Base-by-base conservation (phyloP, 176 grass and related monocot genomes). In the Oryza rufipogon region DNA sequence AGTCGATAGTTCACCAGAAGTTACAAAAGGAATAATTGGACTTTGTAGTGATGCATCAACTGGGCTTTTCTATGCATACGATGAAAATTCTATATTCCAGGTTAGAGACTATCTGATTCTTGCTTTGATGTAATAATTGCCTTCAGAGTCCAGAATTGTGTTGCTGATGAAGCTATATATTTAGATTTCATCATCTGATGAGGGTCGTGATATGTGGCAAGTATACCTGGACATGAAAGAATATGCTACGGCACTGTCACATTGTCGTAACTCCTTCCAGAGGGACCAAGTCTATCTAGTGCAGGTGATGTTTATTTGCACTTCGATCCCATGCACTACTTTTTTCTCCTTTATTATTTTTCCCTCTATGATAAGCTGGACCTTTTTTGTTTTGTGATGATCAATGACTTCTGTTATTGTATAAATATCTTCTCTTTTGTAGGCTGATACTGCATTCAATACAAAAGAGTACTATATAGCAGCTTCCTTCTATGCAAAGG, bases 31-130 rank as follows among this genome's bases (percentile, higher is more conserved):
- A 83, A 95, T 92, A 15, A 92, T 98, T 80, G 96, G 89, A 64
- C 87, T 98, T 63, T 98, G 96, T 83, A 92, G 96, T 54, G 96
- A 98, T 90, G 80, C 96, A 70, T 93, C 93, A 68, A 89, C 96
- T 64, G 86, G 91, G 87, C 64, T 98, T 66, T 94, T 98, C 70
- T 98, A 94, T 89, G 96, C 93, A 65, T 98, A 92, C 73, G 91
- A 98, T 36, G 96, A 98, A 68, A 90, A 83, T 83, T 98, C 96
- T 87, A 95, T 98, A 90, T 95, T 98, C 83, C 93, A 95, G 96
- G 96, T 95, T 78, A 70, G 75, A 39, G 10, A 81, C 68, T 74
- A 63, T 68, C 23, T 66, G 23, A 20, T 83, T 33, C 77, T 58
- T 90, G 83, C 19, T 87, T 81, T 42, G 11, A 47, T 64, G 9